Evolutionary conservation across 176 grass and related monocot species (phyloP).

Genomic region (Oryza meridionalis): DNA sequence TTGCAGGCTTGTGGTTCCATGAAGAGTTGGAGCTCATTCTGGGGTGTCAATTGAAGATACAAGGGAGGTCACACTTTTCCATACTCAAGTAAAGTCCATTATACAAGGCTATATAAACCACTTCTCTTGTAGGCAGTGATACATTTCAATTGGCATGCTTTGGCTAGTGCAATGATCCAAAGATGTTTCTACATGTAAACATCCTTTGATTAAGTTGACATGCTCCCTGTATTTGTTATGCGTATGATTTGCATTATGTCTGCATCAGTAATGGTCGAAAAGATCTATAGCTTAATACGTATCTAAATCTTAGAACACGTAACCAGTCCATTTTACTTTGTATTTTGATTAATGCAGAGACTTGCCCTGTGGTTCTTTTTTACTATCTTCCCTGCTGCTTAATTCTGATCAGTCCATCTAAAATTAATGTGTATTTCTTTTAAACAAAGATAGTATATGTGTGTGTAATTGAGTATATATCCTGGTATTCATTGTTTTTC

Average conservation of each 20-base stretch:
- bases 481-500: conserved; percentile 46
- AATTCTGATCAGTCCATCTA: conserved; percentile 27
- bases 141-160: conserved; percentile 40
- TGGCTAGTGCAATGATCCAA: conserved; percentile 44
- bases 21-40: conserved; percentile 61
- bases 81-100: conserved; percentile 53
- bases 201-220: conserved; percentile 33
- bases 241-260: conserved; percentile 15
- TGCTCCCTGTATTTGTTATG: conserved; percentile 4
- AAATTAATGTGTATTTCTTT: conserved; percentile 25
- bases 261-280: conserved; percentile 34
- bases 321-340: conserved; percentile 13
- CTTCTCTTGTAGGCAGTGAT: conserved; percentile 39
- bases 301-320: neutral
- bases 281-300: conserved; percentile 9
- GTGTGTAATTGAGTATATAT: neutral
- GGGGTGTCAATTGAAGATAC: conserved; percentile 45
- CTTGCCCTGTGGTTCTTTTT: conserved; percentile 39
- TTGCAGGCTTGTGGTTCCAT: conserved; percentile 59
- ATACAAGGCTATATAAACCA: conserved; percentile 49
- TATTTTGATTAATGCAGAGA: conserved; percentile 28
- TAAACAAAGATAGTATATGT: neutral
- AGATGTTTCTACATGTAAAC: conserved; percentile 42
- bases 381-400: conserved; percentile 33
- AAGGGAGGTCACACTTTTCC: conserved; percentile 54